phyloP scores from a whole-genome alignment of 768 basidiomycete genomes.

The Melanogaster broomeanus region DNA sequence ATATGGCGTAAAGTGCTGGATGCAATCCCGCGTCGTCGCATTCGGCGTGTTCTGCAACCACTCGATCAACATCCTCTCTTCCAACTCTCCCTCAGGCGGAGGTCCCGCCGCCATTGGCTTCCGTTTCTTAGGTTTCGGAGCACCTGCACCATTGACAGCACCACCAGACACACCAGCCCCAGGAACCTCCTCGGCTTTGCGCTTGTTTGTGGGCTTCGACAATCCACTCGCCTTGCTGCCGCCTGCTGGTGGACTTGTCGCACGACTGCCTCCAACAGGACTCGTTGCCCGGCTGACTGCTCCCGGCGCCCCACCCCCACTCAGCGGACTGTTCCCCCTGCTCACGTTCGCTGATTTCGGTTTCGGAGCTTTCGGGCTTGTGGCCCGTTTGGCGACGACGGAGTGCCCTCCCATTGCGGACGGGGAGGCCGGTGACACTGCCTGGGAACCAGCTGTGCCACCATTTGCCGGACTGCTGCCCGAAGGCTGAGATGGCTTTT shows the following conservation, averaged over 20 bases:
- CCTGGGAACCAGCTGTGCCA: slow-evolving; percentile 46
- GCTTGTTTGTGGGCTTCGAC: slow-evolving; percentile 51
- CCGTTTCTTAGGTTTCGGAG: slow-evolving; percentile 57
- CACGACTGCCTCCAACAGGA: slow-evolving; percentile 41
- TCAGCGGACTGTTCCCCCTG: slow-evolving; percentile 61
- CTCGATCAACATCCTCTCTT: slow-evolving; percentile 66
- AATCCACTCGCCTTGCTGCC: slow-evolving; percentile 33
- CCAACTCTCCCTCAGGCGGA: slow-evolving; percentile 57
- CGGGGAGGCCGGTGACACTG: slow-evolving; percentile 52
- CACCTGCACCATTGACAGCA: slow-evolving; percentile 20
- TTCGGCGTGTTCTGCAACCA: slow-evolving; percentile 73
- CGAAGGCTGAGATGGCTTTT: slow-evolving; percentile 37
- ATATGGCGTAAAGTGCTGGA: slow-evolving; percentile 77
- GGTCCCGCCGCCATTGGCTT: slow-evolving; percentile 41
- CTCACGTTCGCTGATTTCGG: slow-evolving; percentile 47
- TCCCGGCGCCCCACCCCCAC: slow-evolving; percentile 30
- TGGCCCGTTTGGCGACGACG: slow-evolving; percentile 80
- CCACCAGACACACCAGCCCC: slow-evolving; percentile 9
- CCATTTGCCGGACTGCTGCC: slow-evolving; percentile 28
- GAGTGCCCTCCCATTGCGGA: slow-evolving; percentile 73
- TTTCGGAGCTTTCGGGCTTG: slow-evolving; percentile 75
- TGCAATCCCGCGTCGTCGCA: slow-evolving; percentile 77
- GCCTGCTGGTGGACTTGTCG: slow-evolving; percentile 33
- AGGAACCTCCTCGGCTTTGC: slow-evolving; percentile 53
- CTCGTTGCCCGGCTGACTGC: slow-evolving; percentile 54